phyloP scores from a whole-genome alignment of 345 rosid species.

The Ceriops decandra region DNA sequence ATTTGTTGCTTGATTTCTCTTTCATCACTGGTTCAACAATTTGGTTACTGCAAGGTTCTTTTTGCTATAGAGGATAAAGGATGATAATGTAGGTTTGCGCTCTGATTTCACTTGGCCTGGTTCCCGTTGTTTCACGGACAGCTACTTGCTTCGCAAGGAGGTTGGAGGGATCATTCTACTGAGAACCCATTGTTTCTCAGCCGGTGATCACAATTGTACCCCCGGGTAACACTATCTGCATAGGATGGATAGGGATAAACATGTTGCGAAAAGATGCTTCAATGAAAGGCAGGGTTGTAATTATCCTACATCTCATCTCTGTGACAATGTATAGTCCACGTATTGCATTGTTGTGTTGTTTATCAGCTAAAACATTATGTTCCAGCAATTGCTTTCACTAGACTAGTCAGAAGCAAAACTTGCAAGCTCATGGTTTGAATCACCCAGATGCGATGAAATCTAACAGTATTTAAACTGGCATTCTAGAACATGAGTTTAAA shows the following conservation, averaged over 20 bases:
- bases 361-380: too few species aligned
- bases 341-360: too few species aligned
- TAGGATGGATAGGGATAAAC: neutral
- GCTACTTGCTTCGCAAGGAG: neutral
- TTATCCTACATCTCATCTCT: too few species aligned
- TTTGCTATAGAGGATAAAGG: neutral
- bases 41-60: constrained; percentile 21
- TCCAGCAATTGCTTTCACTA: too few species aligned
- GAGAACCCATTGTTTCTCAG: neutral
- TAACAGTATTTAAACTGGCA: too few species aligned
- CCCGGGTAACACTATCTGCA: neutral
- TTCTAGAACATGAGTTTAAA: too few species aligned
- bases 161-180: neutral
- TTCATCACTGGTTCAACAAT: constrained; percentile 6
- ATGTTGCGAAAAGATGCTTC: neutral
- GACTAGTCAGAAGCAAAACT: too few species aligned
- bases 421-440: too few species aligned
- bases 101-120: neutral
- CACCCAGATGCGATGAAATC: too few species aligned
- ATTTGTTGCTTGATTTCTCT: constrained; percentile 4
- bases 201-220: neutral
- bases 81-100: neutral
- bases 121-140: neutral
- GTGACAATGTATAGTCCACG: too few species aligned
- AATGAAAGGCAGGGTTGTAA: neutral